Percentiles rank a stretch among this genome's conserved stretches.
These are phyloP conservation scores for Lomentospora prolificans DNA, from an alignment of 2,329 filamentous ascomycete species.

Conservation along the genomic window DNA sequence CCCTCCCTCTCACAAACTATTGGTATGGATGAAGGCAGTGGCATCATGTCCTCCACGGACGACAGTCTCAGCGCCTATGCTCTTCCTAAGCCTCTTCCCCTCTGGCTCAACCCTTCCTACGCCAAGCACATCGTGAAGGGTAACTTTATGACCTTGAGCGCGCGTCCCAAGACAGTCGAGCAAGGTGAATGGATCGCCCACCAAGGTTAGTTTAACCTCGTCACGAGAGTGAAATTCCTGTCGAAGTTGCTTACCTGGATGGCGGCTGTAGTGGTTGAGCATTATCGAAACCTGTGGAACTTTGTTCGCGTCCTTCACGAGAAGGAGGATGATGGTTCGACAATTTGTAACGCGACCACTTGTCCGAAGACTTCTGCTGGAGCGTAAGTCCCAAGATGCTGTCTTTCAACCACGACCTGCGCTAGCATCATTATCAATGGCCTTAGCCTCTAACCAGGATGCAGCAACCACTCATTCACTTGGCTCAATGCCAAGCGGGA, in stretches of 20 bases:
- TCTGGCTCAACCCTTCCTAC: conserved; percentile 67
- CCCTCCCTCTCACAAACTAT: conserved; percentile 57
- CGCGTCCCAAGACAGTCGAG: conserved; percentile 86
- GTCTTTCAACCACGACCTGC: neutral
- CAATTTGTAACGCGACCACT: conserved; percentile 73
- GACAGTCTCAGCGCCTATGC: conserved; percentile 51
- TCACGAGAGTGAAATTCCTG: conserved; percentile 11
- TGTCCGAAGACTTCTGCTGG: conserved; percentile 94
- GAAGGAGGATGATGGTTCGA: conserved; percentile 64
- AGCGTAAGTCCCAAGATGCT: conserved; percentile 49
- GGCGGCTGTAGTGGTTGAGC: conserved; percentile 65
- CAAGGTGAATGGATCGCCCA: conserved; percentile 93
- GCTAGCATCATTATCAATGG: neutral
- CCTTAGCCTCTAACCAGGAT: neutral
- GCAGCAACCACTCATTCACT: conserved; percentile 83
- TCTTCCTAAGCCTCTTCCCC: conserved; percentile 55
- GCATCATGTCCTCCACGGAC: conserved; percentile 37
- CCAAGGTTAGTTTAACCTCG: conserved; percentile 53
- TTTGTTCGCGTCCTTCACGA: conserved; percentile 86
- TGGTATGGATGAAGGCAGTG: conserved; percentile 53
- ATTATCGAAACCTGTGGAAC: conserved; percentile 79
- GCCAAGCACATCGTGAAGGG: conserved; percentile 88
- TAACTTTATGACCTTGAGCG: conserved; percentile 93
- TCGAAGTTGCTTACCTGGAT: conserved; percentile 9
- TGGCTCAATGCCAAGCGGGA: conserved; percentile 85